These are phyloP conservation scores for Exophiala lecanii-corni DNA, from an alignment of 2,329 filamentous ascomycete species.

Conservation along the genomic window DNA sequence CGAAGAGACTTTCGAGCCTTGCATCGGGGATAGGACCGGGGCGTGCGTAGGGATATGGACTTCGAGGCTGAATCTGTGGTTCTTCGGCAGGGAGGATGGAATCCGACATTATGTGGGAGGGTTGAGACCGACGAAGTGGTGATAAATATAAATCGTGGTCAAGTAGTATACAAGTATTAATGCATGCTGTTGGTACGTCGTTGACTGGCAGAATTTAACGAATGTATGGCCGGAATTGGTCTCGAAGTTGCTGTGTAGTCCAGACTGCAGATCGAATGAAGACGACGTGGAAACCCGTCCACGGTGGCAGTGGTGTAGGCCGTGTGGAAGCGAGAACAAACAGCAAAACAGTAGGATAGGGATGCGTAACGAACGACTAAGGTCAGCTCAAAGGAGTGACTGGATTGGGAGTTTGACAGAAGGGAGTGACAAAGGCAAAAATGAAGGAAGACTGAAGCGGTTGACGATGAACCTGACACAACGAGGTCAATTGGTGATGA, in stretches of 20 bases:
- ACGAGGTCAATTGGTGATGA: neutral
- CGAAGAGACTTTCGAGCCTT: constrained; percentile 19
- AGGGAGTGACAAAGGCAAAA: constrained; percentile 18
- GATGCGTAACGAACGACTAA: constrained; percentile 26
- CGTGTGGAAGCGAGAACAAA: too few relatives aligned
- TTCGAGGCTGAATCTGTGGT: constrained; percentile 20
- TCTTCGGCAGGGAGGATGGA: constrained; percentile 17
- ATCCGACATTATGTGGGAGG: constrained; percentile 11
- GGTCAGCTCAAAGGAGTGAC: constrained; percentile 26
- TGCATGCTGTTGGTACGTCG: too few relatives aligned
- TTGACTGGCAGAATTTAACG: too few relatives aligned
- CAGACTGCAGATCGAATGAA: too few relatives aligned
- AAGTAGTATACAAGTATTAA: too few relatives aligned
- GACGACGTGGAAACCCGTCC: constrained; percentile 15
- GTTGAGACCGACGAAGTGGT: neutral
- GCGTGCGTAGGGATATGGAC: constrained; percentile 15
- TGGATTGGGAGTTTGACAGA: constrained; percentile 9
- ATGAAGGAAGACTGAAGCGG: constrained; percentile 1
- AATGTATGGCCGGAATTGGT: too few relatives aligned
- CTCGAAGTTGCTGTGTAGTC: too few relatives aligned
- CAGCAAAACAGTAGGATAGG: constrained; percentile 4
- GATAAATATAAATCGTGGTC: too few relatives aligned
- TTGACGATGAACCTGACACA: neutral
- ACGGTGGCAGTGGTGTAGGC: constrained; percentile 3
- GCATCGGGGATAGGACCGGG: constrained; percentile 24